phyloP scores from a whole-genome alignment of 768 basidiomycete species.

The Tephrocybe sp. region DNA sequence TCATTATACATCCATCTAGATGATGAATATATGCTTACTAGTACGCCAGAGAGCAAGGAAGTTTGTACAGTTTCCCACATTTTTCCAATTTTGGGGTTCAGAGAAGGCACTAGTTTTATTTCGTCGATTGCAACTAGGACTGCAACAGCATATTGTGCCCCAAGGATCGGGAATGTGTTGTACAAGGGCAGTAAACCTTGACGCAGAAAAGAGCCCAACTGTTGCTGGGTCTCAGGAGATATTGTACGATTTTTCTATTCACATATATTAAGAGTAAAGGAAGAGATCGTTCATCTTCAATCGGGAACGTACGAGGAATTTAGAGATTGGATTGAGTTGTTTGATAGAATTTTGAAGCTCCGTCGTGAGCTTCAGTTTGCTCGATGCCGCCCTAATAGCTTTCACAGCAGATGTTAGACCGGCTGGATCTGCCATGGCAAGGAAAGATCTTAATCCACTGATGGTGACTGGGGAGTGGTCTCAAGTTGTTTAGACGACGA shows the following conservation, averaged over 20 bases:
- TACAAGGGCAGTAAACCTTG: conserved; percentile 44
- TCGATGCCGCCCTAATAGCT: conserved; percentile 26
- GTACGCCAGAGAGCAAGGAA: conserved; percentile 49
- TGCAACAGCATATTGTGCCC: conserved; percentile 38
- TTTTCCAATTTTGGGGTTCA: conserved; percentile 16
- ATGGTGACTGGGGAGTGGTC: too few relatives aligned
- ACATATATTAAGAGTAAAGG: conserved; percentile 3
- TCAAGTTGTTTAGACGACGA: too few relatives aligned
- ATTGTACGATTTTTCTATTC: conserved; percentile 36
- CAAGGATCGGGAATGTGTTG: conserved; percentile 28
- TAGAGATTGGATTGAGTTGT: conserved; percentile 38
- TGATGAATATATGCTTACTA: conserved; percentile 29
- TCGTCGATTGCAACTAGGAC: conserved; percentile 38
- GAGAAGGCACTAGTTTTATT: conserved; percentile 31
- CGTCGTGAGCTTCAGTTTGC: conserved; percentile 24
- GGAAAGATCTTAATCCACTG: neutral
- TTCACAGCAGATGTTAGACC: conserved; percentile 27
- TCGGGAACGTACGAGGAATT: conserved; percentile 37
- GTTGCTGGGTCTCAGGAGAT: conserved; percentile 33
- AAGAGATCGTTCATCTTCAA: neutral
- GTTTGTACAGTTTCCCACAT: conserved; percentile 45
- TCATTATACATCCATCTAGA: neutral
- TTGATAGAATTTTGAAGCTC: conserved; percentile 31
- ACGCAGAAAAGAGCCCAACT: conserved; percentile 39
- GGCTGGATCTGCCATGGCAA: conserved; percentile 14